Percentiles rank a stretch among this genome's conserved stretches.
phyloP scores from a whole-genome alignment of 805 yeast species.

The Limtongia smithiae region DNA sequence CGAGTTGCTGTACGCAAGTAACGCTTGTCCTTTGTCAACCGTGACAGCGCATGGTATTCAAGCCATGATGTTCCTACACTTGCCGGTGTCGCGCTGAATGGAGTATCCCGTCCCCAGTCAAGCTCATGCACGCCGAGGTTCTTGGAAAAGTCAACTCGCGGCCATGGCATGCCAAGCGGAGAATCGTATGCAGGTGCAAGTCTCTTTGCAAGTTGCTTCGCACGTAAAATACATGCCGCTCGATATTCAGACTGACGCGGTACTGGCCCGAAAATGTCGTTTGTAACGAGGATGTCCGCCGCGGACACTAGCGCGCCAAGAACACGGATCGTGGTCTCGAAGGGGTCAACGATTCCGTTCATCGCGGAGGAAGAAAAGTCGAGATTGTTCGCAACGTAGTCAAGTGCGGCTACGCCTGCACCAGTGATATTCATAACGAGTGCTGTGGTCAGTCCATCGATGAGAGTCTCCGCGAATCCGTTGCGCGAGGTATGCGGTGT shows the following conservation, averaged over 20 bases:
- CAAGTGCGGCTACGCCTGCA: slow-evolving; percentile 38
- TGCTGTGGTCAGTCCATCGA: slow-evolving; percentile 46
- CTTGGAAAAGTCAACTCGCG: slow-evolving; percentile 17
- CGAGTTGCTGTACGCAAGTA: slow-evolving; percentile 35
- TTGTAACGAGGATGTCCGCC: slow-evolving; percentile 42
- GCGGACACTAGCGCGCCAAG: slow-evolving; percentile 47
- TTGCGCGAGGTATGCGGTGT: slow-evolving; percentile 36
- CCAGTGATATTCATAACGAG: slow-evolving; percentile 38
- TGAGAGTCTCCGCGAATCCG: slow-evolving; percentile 45
- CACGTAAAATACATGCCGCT: slow-evolving; percentile 33
- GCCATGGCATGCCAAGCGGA: slow-evolving; percentile 46
- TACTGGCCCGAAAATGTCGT: slow-evolving; percentile 25
- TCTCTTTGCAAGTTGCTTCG: slow-evolving; percentile 42
- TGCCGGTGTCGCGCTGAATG: slow-evolving; percentile 15
- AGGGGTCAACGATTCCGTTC: slow-evolving; percentile 37
- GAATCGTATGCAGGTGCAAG: slow-evolving; percentile 49
- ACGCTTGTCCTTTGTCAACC: slow-evolving; percentile 41
- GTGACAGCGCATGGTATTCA: slow-evolving; percentile 45
- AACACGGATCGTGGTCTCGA: slow-evolving; percentile 45
- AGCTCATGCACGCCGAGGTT: slow-evolving; percentile 13
- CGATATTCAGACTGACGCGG: slow-evolving; percentile 12
- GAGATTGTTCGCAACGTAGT: slow-evolving; percentile 34
- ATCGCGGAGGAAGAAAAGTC: slow-evolving; percentile 40
- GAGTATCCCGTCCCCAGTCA: slow-evolving; percentile 1
- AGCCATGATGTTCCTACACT: slow-evolving; percentile 30